A percentile compares a stretch with the other conserved stretches of the same genome.
Evolutionary conservation across 768 basidiomycete species (phyloP).

Genomic region (Naganishia randhawae): DNA sequence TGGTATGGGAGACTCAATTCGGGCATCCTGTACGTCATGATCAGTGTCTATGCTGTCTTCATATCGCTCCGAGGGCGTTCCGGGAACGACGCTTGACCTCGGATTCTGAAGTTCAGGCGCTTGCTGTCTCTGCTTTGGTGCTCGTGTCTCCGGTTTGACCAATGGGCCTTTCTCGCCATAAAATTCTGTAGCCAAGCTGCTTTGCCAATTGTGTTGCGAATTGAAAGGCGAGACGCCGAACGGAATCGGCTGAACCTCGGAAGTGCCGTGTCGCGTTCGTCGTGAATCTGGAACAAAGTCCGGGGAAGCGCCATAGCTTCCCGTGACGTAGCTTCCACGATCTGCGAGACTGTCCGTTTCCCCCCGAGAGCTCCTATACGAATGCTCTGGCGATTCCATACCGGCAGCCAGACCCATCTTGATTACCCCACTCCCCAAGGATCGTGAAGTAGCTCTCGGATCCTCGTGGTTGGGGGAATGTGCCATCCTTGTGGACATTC

Average conservation of each 20-base stretch:
- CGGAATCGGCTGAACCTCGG: not conserved
- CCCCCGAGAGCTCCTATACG: not conserved
- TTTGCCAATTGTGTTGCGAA: not conserved
- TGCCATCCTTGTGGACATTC: not conserved
- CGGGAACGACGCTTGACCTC: conserved; percentile 10
- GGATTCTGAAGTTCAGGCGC: not conserved
- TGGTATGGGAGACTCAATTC: not conserved
- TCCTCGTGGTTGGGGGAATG: not conserved
- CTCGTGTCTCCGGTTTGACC: not conserved
- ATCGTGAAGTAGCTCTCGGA: too few relatives aligned
- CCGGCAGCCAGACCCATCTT: conserved; percentile 3
- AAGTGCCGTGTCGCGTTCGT: not conserved
- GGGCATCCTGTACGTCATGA: not conserved
- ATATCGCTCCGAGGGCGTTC: conserved; percentile 12
- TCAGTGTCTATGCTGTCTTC: conserved; percentile 1
- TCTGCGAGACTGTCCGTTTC: not conserved
- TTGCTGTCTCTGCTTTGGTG: not conserved
- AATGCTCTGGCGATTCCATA: conserved; percentile 15
- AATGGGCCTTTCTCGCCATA: not conserved
- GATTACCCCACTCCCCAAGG: not conserved
- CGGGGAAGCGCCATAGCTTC: not conserved
- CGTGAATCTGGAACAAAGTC: not conserved
- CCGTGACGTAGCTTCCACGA: not conserved
- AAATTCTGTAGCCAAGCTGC: not conserved
- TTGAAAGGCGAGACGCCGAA: not conserved